Evolutionary conservation across 345 rosid species (phyloP), one percentile per base, ranked within the genome.

Genomic region (Populus euphratica): DNA sequence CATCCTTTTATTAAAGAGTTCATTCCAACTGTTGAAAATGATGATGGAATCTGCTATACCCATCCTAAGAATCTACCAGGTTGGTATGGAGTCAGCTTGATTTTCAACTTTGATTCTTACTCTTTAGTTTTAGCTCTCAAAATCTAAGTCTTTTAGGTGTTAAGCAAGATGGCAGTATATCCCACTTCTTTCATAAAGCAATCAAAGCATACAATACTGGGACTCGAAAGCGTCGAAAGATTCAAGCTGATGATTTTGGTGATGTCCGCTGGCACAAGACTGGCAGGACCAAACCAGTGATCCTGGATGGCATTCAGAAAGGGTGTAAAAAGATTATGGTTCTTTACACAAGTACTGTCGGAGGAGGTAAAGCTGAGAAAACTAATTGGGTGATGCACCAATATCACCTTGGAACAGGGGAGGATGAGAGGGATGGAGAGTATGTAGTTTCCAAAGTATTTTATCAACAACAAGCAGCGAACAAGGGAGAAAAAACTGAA

Each of bases 231-330:
- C 99, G 98, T 33, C 80, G 99, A 77, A 96, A 96, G 86, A 93
- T 96, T 72, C 89, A 88, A 54, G 94, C 89, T 17, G 98, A 91
- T 61, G 86, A 92, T 86, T 73, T 77, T 27, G 94, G 90, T 20
- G 99, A 91, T 85, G 98, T 93, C 14, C 93, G 99, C 77, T 96
- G 99, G 98, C 99, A 96, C 64, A 93, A 96, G 85, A 96, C 98
- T 43, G 99, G 99, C 63, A 87, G 77, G 84, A 96, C 98, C 25
- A 96, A 92, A 79, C 91, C 96, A 5, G 94, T 93, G 65, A 82
- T 86, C 41, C 65, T 91, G 77, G 94, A 93, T 78, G 98, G 99
- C 63, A 78, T 86, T 81, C 97, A 87, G 49, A 88, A 77, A 85
- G 99, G 97, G 2, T 92, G 95, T 80, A 96, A 96, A 86, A 96